Percentiles rank a stretch among this genome's conserved stretches.
phyloP scores from a whole-genome alignment of 1,284 basidiomycete species.

The Fomitiporia mediterranea region DNA sequence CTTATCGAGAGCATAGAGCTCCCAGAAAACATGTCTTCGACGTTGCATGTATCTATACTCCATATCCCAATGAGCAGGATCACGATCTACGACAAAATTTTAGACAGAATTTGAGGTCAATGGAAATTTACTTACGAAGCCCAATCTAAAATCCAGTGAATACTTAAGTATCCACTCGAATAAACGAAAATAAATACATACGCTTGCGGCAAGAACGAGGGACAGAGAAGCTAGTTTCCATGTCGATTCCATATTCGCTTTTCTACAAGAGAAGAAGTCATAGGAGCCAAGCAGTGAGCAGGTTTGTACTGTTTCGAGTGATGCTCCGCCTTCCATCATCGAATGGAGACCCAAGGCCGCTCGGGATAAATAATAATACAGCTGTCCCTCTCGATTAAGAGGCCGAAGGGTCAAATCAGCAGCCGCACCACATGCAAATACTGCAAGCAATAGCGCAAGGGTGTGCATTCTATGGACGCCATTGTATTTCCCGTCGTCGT shows the following conservation, averaged over 20 bases:
- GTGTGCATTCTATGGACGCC: slow-evolving; percentile 32
- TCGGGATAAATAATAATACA: slow-evolving; percentile 51
- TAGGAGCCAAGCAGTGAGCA: slow-evolving; percentile 64
- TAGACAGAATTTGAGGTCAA: neutral
- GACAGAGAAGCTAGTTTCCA: slow-evolving; percentile 59
- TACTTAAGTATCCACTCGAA: slow-evolving; percentile 12
- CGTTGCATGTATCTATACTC: slow-evolving; percentile 23
- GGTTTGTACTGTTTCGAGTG: slow-evolving; percentile 63
- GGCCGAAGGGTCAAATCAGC: slow-evolving; percentile 46
- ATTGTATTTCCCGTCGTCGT: neutral
- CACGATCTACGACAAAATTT: slow-evolving; percentile 24
- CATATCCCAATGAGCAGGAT: slow-evolving; percentile 27
- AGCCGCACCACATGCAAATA: slow-evolving; percentile 55
- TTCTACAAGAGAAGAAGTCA: slow-evolving; percentile 47
- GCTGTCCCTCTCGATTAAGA: slow-evolving; percentile 36
- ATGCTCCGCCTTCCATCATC: slow-evolving; percentile 59
- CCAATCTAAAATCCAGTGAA: slow-evolving; percentile 43
- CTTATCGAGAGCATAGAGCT: slow-evolving; percentile 21
- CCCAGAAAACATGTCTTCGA: slow-evolving; percentile 28
- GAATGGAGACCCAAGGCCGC: slow-evolving; percentile 61
- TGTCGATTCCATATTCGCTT: slow-evolving; percentile 56
- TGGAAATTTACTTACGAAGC: slow-evolving; percentile 43
- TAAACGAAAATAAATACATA: slow-evolving; percentile 31
- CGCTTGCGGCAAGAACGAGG: slow-evolving; percentile 61
- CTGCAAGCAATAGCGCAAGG: slow-evolving; percentile 50